A percentile compares a stretch with the other conserved stretches of the same genome.
Conservation (phyloP, 2,329 filamentous ascomycete species). For the Emmonsiellopsis sp. region DNA sequence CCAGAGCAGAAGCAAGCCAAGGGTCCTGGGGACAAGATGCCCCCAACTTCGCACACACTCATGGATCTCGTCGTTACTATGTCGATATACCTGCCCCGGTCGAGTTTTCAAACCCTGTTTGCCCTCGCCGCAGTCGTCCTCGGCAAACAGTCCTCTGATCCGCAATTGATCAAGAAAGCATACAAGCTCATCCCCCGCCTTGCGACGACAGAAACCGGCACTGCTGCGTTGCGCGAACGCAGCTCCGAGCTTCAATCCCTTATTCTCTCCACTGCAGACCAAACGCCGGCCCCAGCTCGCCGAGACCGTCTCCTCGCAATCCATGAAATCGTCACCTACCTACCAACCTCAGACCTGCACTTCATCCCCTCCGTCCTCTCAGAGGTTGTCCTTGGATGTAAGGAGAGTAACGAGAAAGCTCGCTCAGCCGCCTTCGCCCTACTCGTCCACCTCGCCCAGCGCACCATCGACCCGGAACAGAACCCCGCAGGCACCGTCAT, state of each 20-base stretch:
- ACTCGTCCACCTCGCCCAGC: slow-evolving; percentile 77
- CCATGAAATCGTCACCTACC: slow-evolving; percentile 65
- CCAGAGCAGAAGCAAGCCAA: slow-evolving; percentile 53
- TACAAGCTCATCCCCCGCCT: slow-evolving; percentile 95
- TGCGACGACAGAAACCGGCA: slow-evolving; percentile 68
- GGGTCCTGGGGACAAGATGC: slow-evolving; percentile 62
- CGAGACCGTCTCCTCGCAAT: slow-evolving; percentile 80
- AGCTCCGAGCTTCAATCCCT: slow-evolving; percentile 72
- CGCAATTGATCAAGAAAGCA: slow-evolving; percentile 95
- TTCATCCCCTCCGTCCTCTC: slow-evolving; percentile 88
- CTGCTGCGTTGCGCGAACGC: slow-evolving; percentile 64
- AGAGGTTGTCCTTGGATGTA: slow-evolving; percentile 92
- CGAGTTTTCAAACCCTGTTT: slow-evolving; percentile 78
- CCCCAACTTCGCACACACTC: slow-evolving; percentile 84
- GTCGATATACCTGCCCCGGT: slow-evolving; percentile 79
- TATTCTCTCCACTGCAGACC: slow-evolving; percentile 68
- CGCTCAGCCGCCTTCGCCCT: slow-evolving; percentile 83
- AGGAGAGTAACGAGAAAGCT: slow-evolving; percentile 94
- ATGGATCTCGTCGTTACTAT: slow-evolving; percentile 97
- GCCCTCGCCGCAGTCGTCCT: slow-evolving; percentile 77
- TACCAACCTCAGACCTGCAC: slow-evolving; percentile 70
- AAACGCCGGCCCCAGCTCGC: slow-evolving; percentile 75
- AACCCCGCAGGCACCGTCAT: slow-evolving; percentile 58
- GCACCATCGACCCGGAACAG: slow-evolving; percentile 57
- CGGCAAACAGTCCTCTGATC: slow-evolving; percentile 56